phyloP scores from a whole-genome alignment of 73 alveolate genomes.

The Symbiodinium pilosum region DNA sequence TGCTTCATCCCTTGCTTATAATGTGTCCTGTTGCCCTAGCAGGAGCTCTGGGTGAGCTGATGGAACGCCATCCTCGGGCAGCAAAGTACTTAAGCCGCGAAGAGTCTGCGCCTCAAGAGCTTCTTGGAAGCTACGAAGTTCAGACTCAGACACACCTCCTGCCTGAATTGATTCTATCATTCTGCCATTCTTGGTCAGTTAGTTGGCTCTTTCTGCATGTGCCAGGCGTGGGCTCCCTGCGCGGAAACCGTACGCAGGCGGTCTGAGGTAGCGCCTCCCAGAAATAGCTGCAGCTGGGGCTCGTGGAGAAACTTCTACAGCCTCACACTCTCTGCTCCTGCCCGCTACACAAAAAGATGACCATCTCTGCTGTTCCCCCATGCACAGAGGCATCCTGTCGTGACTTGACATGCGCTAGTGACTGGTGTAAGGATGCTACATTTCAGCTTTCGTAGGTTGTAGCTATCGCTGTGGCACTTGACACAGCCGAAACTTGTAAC shows the following conservation, averaged over 20 bases:
- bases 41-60: slow-evolving; percentile 85
- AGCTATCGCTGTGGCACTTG: too few species aligned
- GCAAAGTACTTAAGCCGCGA: slow-evolving; percentile 62
- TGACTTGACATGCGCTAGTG: too few species aligned
- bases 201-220: too few species aligned
- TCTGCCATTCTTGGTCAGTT: too few species aligned
- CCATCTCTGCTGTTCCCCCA: too few species aligned
- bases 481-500: too few species aligned
- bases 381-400: too few species aligned
- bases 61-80: slow-evolving; percentile 94
- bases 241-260: not conserved
- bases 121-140: not conserved
- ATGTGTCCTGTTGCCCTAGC: not conserved
- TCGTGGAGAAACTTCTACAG: not conserved
- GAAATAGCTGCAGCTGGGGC: not conserved
- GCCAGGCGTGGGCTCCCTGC: slow-evolving; percentile 17
- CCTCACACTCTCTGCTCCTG: too few species aligned
- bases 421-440: too few species aligned
- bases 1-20: not conserved
- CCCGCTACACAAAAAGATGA: too few species aligned
- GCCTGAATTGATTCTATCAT: too few species aligned
- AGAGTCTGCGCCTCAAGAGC: slow-evolving; percentile 22
- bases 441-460: too few species aligned
- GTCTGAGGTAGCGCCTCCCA: not conserved
- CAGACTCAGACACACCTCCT: not conserved